Base-by-base conservation (phyloP, 2,329 filamentous ascomycete species). In the Talaromyces sp. region DNA sequence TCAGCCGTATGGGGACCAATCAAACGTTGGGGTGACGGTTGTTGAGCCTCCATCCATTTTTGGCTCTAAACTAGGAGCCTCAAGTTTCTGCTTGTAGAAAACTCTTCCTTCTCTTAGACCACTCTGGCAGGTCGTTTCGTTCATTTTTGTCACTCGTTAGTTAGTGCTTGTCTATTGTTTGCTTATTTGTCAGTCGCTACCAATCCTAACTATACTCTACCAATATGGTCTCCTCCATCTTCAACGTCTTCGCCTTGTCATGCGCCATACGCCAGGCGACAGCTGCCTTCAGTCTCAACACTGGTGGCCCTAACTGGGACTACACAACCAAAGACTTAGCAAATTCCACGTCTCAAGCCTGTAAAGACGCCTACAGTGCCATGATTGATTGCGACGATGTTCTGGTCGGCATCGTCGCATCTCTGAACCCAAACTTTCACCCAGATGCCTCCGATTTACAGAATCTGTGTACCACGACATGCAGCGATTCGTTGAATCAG, bases 301-400 rank as follows among this genome's bases (percentile, higher is more conserved):
- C 58, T 28, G 60, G 63, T 53, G 67, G 67, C 22, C 65, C 62
- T 31, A 68, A 67, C 52, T 71, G 67, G 68, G 65, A 66, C 58
- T 70, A 69, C 41, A 64, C 64, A 57, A 61, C 64, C 56, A 69
- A 66, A 48, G 67, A 69, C 57, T 50, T 71, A 3, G 67, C 65
- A 35, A 60, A 62, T 39, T 67, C 64, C 8, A 72, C 69, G 1
- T 71, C 67, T 11, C 56, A 66, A 31, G 61, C 63, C 17, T 72
- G 68, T 46, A 68, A 68, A 46, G 63, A 64, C 17, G 69, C 69
- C 4, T 70, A 70, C 56, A 64, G 63, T 50, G 63, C 65, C 25
- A 60, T 39, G 37, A 69, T 70, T 43, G 55, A 70, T 53, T 72
- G 69, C 51, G 67, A 70, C 43, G 43, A 62, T 52, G 68, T 67